Conservation (phyloP, 345 rosid genomes). For the Pugionium dolabratum region DNA sequence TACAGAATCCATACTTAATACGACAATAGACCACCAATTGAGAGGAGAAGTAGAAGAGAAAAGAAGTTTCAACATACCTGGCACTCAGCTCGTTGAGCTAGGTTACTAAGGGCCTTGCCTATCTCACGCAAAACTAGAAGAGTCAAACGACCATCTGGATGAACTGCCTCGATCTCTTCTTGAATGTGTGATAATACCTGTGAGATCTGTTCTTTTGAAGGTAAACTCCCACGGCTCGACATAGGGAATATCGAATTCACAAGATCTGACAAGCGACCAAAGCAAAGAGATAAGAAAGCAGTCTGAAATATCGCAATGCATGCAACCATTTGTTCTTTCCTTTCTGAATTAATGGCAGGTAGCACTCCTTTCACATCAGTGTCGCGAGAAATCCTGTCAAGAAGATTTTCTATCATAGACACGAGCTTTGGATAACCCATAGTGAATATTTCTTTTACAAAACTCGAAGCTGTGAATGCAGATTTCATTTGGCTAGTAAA, state of each 20-base stretch:
- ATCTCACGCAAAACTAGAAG: constrained; percentile 88
- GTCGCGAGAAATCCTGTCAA: constrained; percentile 77
- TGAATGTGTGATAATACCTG: constrained; percentile 79
- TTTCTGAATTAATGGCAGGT: constrained; percentile 76
- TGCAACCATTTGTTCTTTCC: constrained; percentile 75
- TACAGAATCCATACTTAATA: background rate
- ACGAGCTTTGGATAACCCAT: constrained; percentile 91
- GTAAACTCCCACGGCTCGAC: constrained; percentile 92
- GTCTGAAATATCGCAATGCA: constrained; percentile 89
- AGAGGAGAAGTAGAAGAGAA: constrained; percentile 10
- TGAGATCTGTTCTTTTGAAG: constrained; percentile 86
- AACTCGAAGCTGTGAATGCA: constrained; percentile 94
- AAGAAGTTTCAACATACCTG: constrained; percentile 54
- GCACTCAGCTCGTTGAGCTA: constrained; percentile 88
- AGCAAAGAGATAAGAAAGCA: constrained; percentile 74
- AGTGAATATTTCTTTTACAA: constrained; percentile 92
- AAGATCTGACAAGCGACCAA: constrained; percentile 84
- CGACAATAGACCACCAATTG: background rate
- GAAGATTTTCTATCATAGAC: constrained; percentile 77
- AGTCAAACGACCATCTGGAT: constrained; percentile 82
- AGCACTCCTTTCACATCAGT: constrained; percentile 90
- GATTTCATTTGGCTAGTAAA: constrained; percentile 94
- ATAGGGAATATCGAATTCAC: constrained; percentile 83
- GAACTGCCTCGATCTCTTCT: constrained; percentile 94
- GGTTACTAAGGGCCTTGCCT: constrained; percentile 73